A percentile compares a stretch with the other conserved stretches of the same genome.
Evolutionary conservation across 345 rosid genomes (phyloP).

Genomic region (Syzygium aromaticum): DNA sequence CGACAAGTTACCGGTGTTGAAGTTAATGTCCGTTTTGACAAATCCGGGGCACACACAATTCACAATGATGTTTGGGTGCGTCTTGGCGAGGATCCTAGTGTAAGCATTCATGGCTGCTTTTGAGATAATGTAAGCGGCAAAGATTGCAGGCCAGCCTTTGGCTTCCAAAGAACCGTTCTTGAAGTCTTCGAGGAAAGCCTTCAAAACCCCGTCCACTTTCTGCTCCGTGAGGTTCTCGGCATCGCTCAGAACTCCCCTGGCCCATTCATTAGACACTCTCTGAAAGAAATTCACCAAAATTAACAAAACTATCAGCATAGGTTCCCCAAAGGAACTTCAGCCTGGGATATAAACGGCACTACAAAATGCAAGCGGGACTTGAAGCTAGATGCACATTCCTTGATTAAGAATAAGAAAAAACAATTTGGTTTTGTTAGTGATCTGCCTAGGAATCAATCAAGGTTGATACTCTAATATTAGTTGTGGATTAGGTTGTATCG

Average conservation of each 20-base stretch:
- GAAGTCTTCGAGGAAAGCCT: background rate
- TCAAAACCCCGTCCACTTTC: slow-evolving; percentile 3
- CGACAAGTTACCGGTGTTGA: slow-evolving; percentile 19
- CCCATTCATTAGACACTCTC: slow-evolving; percentile 1
- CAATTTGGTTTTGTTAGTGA: background rate
- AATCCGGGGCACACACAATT: slow-evolving; percentile 46
- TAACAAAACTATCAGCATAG: background rate
- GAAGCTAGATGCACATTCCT: background rate
- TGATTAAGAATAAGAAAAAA: background rate
- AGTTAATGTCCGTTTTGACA: slow-evolving; percentile 36
- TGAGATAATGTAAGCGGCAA: slow-evolving; percentile 27
- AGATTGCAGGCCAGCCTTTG: background rate
- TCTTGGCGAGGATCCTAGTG: slow-evolving; percentile 40
- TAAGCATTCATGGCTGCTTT: slow-evolving; percentile 38
- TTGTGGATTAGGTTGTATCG: too few relatives aligned
- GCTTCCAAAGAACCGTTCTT: background rate
- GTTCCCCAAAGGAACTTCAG: background rate
- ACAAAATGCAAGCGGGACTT: background rate
- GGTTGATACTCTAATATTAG: too few relatives aligned
- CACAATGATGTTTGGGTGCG: slow-evolving; percentile 20
- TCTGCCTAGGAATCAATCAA: too few relatives aligned
- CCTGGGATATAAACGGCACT: background rate
- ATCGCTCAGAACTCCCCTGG: slow-evolving; percentile 4
- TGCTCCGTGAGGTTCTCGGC: slow-evolving; percentile 2
- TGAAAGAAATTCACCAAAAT: background rate